Base-by-base conservation (phyloP, 768 basidiomycete species). In the Cubamyces lactineus region DNA sequence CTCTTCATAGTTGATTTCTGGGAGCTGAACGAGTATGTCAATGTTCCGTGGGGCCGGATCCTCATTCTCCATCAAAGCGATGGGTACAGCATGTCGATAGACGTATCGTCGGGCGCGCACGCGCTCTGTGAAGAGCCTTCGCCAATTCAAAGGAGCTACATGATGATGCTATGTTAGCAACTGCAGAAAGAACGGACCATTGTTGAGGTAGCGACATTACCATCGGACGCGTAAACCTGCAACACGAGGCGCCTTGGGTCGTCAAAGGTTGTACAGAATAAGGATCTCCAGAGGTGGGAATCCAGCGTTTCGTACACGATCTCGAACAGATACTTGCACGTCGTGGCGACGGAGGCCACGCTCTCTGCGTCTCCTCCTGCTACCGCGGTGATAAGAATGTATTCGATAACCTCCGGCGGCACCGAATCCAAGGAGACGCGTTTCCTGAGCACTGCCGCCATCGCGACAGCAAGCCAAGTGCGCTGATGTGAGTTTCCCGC, bases 251-350 rank as follows among this genome's bases (percentile, higher is more conserved):
- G 15, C 15, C 67, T 58, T 1, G 76, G 76, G 53, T 78, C 71
- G 52, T 79, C 79, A 54, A 78, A 79, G 3, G 64, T 58, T 7
- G 62, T 52, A 19, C 77, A 71, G 68, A 77, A 78, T 30, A 78
- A 59, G 3, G 65, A 57, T 9, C 75, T 68, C 79, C 79, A 80
- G 6, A 79, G 66, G 56, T 76, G 72, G 19, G 63, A 59, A 52
- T 76, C 75, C 1, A 43, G 8, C 13, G 72, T 61, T 16, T 68
- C 55, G 61, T 78, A 75, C 28, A 79, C 67, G 23, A 77, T 68
- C 21, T 62, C 24, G 30, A 65, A 70, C 21, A 76, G 65, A 11
- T 53, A 21, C 5, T 61, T 62, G 63, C 74, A 79, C n/a, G 78
- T 73, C 56, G 71, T 70, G 9, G 77, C 64, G 7, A 77, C 62